Conservation (phyloP, 1,139 yeast genomes). For the Yamadazyma aaseri region DNA sequence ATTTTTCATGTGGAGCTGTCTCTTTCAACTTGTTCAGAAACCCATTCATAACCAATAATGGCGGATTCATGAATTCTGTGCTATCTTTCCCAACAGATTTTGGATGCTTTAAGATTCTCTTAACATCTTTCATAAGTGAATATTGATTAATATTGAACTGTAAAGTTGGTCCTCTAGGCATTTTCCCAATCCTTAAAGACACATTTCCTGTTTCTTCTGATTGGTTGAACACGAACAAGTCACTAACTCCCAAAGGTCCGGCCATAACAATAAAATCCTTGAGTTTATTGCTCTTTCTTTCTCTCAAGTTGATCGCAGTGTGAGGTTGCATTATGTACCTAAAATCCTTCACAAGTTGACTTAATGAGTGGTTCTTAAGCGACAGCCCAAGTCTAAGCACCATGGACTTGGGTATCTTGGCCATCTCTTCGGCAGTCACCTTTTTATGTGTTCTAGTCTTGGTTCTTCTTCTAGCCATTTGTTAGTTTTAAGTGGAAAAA, state of each 20-base stretch:
- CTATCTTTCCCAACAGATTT: constrained; percentile 65
- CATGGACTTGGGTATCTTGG: constrained; percentile 86
- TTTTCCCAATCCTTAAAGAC: constrained; percentile 76
- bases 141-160: constrained; percentile 77
- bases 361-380: constrained; percentile 73
- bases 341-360: constrained; percentile 83
- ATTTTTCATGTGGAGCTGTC: constrained; percentile 68
- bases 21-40: constrained; percentile 57
- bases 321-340: constrained; percentile 95
- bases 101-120: constrained; percentile 64
- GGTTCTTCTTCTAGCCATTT: constrained; percentile 47
- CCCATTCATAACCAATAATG: constrained; percentile 88
- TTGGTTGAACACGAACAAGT: constrained; percentile 83
- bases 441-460: constrained; percentile 87
- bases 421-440: constrained; percentile 63
- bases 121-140: constrained; percentile 82
- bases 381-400: constrained; percentile 84
- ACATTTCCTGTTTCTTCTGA: constrained; percentile 76
- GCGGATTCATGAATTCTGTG: constrained; percentile 71
- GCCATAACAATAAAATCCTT: constrained; percentile 95
- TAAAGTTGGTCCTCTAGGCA: constrained; percentile 94
- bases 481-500: background rate
- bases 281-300: constrained; percentile 80
- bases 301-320: constrained; percentile 85
- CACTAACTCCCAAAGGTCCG: constrained; percentile 93